A percentile compares a stretch with the other conserved stretches of the same genome.
phyloP scores from a whole-genome alignment of 257 asterid species.

The Asclepias syriaca region DNA sequence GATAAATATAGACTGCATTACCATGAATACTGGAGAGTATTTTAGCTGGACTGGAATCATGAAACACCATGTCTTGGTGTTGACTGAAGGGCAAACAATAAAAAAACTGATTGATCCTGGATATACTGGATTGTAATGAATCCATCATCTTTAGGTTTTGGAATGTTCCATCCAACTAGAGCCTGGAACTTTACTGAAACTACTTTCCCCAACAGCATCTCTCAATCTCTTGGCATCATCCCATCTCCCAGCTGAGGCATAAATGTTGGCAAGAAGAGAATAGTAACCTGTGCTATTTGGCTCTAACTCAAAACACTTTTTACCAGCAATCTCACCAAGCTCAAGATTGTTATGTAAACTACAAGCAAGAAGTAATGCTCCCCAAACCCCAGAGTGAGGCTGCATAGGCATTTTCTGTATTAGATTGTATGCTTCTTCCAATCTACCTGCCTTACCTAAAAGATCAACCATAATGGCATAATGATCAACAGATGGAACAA shows the following conservation, averaged over 20 bases:
- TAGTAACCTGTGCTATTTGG: conserved; percentile 59
- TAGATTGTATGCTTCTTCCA: conserved; percentile 65
- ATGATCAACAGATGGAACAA: conserved; percentile 69
- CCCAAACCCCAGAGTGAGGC: conserved; percentile 93
- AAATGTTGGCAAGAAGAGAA: conserved; percentile 74
- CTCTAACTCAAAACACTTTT: conserved; percentile 66
- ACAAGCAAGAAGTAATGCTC: conserved; percentile 88
- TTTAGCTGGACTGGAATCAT: not conserved
- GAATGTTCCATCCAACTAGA: conserved; percentile 54
- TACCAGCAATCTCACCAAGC: conserved; percentile 67
- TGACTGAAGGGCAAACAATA: not conserved
- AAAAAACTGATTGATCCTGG: not conserved
- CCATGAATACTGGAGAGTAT: not conserved
- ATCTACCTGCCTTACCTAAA: conserved; percentile 66
- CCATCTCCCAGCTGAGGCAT: conserved; percentile 80
- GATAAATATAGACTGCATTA: not conserved
- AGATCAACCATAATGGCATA: conserved; percentile 78
- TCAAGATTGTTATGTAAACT: conserved; percentile 74
- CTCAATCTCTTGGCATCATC: conserved; percentile 67
- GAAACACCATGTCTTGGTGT: not conserved
- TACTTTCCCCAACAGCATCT: conserved; percentile 41
- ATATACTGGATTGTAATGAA: not conserved
- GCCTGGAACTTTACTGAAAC: conserved; percentile 54
- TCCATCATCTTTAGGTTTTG: not conserved
- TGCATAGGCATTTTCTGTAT: conserved; percentile 56